Conservation (phyloP, 306 rosid species). For the Begonia peltatifolia region DNA sequence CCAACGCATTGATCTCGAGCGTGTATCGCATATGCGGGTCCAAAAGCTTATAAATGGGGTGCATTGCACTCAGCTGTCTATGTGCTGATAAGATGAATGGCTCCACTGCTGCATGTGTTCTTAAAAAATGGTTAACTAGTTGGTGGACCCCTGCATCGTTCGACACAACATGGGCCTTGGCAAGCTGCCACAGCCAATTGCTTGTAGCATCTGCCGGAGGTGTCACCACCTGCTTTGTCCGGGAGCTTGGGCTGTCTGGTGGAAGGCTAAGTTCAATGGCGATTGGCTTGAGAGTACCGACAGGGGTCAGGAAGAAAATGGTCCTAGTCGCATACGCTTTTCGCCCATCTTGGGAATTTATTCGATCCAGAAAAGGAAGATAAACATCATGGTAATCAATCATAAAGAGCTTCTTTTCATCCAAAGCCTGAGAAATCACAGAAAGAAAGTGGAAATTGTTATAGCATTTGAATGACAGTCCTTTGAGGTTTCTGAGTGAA, state of each 20-base stretch:
- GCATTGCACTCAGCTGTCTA: conserved; percentile 85
- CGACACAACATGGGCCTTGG: conserved; percentile 80
- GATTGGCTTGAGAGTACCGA: conserved; percentile 64
- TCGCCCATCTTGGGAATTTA: conserved; percentile 79
- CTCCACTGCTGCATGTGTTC: conserved; percentile 69
- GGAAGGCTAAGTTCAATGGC: conserved; percentile 94
- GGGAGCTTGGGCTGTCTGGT: conserved; percentile 31
- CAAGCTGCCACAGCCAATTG: conserved; percentile 85
- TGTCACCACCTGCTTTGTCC: conserved; percentile 53
- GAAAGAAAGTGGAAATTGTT: neutral
- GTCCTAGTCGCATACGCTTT: conserved; percentile 87
- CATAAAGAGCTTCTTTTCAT: conserved; percentile 52
- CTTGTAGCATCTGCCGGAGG: conserved; percentile 67
- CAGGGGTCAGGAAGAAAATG: conserved; percentile 44
- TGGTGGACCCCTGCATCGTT: conserved; percentile 96
- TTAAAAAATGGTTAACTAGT: conserved; percentile 84
- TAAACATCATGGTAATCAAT: conserved; percentile 75
- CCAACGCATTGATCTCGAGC: conserved; percentile 63
- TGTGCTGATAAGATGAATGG: conserved; percentile 84
- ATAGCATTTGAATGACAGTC: conserved; percentile 1
- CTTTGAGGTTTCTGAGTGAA: neutral
- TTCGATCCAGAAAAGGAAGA: conserved; percentile 71
- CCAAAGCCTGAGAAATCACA: conserved; percentile 39
- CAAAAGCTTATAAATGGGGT: conserved; percentile 72
- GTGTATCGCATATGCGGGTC: conserved; percentile 98